Base-by-base conservation (phyloP, 2,329 filamentous ascomycete species). In the Harringtonia lauricola region DNA sequence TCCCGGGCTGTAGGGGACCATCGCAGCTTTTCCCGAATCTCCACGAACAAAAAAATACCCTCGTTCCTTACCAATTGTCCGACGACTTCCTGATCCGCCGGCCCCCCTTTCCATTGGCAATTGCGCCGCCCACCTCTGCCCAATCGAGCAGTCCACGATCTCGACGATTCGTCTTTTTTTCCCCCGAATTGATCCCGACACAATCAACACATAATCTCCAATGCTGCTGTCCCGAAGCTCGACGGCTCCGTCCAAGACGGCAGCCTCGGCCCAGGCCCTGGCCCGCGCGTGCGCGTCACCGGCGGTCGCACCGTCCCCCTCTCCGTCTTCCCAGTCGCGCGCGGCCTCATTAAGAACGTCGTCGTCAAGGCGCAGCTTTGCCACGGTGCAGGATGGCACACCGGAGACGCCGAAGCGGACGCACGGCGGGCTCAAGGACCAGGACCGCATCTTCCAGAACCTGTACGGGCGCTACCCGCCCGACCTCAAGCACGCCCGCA, bases 401-500 rank as follows among this genome's bases (percentile, higher is more conserved):
- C 48, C 49, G 15, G 64, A 72, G 50, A 73, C 81, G 55, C 67
- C 76, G 52, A 81, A 83, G 64, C 79, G 76, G 54, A 74, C 76
- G 53, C 85, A 94, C 65, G 88, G 92, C 57, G 88, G 87, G 46
- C 76, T 98, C 56, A 85, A 80, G 68, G 92, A 98, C 64, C 88
- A 96, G 71, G 92, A 98, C 70, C 82, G 92, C 58, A 98, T 98
- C 67, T 98, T 98, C 70, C 89, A 94, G 71, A 98, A 98, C 70
- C 76, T 98, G 47, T 98, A 98, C 70, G 82, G 87, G 58, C 87
- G 92, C 62, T 87, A 86, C 68, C 88, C 87, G 42, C 76, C 88
- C 50, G 89, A 95, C 64, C 70, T 98, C 55, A 90, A 92, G 72
- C 87, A 81, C 60, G 89, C 92, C 43, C 89, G 87, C 81, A 95